Evolutionary conservation across 345 rosid genomes (phyloP).

Genomic region (Salix koriyanagi): DNA sequence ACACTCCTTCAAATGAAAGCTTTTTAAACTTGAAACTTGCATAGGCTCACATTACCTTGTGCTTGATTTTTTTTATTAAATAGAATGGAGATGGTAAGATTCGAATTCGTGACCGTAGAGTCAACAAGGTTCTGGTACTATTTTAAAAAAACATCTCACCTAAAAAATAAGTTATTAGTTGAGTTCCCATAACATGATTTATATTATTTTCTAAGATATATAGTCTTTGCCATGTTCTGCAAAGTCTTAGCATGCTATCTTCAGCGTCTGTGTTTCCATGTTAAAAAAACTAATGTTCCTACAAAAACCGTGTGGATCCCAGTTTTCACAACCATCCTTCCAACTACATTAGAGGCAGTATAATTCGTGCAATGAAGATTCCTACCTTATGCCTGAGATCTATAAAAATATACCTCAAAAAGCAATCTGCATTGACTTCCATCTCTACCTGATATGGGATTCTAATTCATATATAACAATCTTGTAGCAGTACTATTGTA

Average conservation of each 20-base stretch:
- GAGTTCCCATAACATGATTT: too few relatives aligned
- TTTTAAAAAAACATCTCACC: too few relatives aligned
- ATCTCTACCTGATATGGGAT: background rate
- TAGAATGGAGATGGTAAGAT: too few relatives aligned
- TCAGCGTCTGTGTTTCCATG: background rate
- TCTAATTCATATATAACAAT: background rate
- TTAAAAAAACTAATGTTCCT: background rate
- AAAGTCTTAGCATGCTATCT: background rate
- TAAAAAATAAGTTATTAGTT: too few relatives aligned
- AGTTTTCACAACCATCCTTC: background rate
- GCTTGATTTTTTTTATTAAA: too few relatives aligned
- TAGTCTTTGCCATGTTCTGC: background rate
- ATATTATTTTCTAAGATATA: too few relatives aligned
- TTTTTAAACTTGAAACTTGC: too few relatives aligned
- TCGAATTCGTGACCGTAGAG: accelerated
- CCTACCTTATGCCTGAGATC: background rate
- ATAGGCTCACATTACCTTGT: too few relatives aligned
- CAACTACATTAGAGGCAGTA: background rate
- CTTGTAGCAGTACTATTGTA: background rate
- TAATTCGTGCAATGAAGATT: background rate
- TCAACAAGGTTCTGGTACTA: too few relatives aligned
- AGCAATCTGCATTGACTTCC: background rate
- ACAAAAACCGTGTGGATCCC: background rate
- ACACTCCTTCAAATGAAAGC: too few relatives aligned
- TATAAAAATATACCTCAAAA: background rate